Base-by-base conservation (phyloP, 2,329 filamentous ascomycete genomes). In the Colletotrichum godetiae region DNA sequence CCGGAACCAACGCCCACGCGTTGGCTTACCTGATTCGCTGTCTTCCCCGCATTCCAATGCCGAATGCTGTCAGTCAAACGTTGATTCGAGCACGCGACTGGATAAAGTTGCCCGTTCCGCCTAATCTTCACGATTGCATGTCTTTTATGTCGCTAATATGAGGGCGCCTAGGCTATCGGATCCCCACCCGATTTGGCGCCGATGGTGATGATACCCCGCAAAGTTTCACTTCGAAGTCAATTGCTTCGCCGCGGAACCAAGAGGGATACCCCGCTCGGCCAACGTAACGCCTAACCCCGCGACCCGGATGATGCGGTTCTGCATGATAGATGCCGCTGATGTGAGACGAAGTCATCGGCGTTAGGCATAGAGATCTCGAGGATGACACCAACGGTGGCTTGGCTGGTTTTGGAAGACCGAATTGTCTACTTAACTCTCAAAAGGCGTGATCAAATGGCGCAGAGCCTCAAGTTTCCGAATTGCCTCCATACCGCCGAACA, bases 21-120 rank as follows among this genome's bases (percentile, higher is more conserved):
- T 37, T 68, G 57, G 22, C 68, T 33, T 65, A 59, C 67, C 22
- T 69, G 70, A 69, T 60, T 65, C 60, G 59, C 68, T 15, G 59
- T n/a, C 55, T 70, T 70, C 70, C 70, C 70, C 70, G 70, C 70
- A 70, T 37, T 65, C 10, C n/a, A 37, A 70, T 35, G 35, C 55
- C 60, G 59, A 53, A 62, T 37, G 12, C 13, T 31, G 22, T 33
- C 53, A 49, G 37, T 5, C 42, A 65, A 70, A 65, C 46, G 46
- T 56, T 61, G 29, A 73, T 61, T 60, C 55, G 46, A 70, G 52
- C 59, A 60, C 67, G 55, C 27, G 49, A 57, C 33, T 42, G 10
- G 66, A 56, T 70, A 63, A 55, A 69, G 27, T 72, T 72, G 33
- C 69, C 69, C 29, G 27, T 63, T 69, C 11, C 37, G 69, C 52